Evolutionary conservation across 768 basidiomycete genomes (phyloP).

Genomic region (Tricholomella constricta): DNA sequence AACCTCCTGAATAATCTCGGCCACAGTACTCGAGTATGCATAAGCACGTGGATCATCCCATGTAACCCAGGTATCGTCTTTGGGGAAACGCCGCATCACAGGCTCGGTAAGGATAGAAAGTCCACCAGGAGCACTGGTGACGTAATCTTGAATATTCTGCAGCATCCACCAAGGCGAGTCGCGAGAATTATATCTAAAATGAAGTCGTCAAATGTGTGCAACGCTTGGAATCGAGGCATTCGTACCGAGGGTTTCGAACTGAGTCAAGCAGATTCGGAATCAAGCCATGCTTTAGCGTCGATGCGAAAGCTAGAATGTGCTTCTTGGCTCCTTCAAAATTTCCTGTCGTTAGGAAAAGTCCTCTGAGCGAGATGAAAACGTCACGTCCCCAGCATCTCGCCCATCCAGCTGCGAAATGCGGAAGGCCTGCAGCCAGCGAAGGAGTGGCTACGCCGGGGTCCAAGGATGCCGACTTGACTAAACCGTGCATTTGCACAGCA

Average conservation of each 20-base stretch:
- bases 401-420: conserved; percentile 93
- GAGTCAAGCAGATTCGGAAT: conserved; percentile 97
- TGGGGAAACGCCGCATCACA: conserved; percentile 92
- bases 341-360: conserved; percentile 92
- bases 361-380: conserved; percentile 91
- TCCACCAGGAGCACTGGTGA: conserved; percentile 80
- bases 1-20: conserved; percentile 97
- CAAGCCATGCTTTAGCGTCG: conserved; percentile 91
- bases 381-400: conserved; percentile 97
- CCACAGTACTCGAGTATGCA: conserved; percentile 75
- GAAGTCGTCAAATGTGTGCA: no score
- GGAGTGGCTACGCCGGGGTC: conserved; percentile 70
- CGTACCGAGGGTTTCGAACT: conserved; percentile 76
- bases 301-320: conserved; percentile 92
- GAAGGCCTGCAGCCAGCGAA: conserved; percentile 91
- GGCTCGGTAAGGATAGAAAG: conserved; percentile 74
- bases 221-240: no score
- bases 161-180: conserved; percentile 99
- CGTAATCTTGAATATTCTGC: conserved; percentile 97
- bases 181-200: conserved; percentile 83
- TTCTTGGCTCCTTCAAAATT: conserved; percentile 81
- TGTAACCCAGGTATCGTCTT: conserved; percentile 89
- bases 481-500: conserved; percentile 87
- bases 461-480: conserved; percentile 88
- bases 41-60: conserved; percentile 90